Conservation (phyloP, 192 early-diverging fungal species). For the Phycomyces blakesleeanus region DNA sequence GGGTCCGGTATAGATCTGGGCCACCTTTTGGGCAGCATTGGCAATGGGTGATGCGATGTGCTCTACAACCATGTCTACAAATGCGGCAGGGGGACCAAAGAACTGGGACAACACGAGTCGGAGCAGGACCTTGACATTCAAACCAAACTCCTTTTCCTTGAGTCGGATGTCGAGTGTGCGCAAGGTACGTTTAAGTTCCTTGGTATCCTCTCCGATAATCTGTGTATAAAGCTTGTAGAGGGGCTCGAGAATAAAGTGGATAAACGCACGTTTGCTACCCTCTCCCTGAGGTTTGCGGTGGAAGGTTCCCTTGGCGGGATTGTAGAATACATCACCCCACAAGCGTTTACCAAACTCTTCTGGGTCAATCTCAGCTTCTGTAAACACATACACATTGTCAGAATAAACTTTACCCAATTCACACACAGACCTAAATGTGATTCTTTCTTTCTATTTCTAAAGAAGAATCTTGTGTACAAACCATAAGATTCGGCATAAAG, state of each 20-base stretch:
- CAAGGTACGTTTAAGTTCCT: constrained; percentile 67
- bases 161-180: constrained; percentile 78
- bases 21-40: constrained; percentile 61
- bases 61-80: constrained; percentile 85
- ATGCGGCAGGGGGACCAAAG: constrained; percentile 83
- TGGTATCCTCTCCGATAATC: constrained; percentile 75
- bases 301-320: constrained; percentile 77
- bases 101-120: constrained; percentile 80
- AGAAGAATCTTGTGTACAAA: too few relatives aligned
- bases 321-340: constrained; percentile 96
- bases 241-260: constrained; percentile 94
- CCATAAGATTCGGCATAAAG: constrained; percentile 81
- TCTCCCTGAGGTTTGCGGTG: constrained; percentile 60
- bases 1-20: constrained; percentile 60
- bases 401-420: background rate
- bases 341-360: constrained; percentile 85
- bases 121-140: constrained; percentile 87
- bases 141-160: constrained; percentile 66
- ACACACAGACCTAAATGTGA: too few relatives aligned
- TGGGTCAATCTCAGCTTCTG: constrained; percentile 57
- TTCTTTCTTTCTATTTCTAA: background rate
- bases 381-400: constrained; percentile 10
- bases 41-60: constrained; percentile 80
- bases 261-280: constrained; percentile 77
- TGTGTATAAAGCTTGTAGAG: constrained; percentile 90